Conservation (phyloP, 2,329 filamentous ascomycete genomes). For the Fusarium redolens region DNA sequence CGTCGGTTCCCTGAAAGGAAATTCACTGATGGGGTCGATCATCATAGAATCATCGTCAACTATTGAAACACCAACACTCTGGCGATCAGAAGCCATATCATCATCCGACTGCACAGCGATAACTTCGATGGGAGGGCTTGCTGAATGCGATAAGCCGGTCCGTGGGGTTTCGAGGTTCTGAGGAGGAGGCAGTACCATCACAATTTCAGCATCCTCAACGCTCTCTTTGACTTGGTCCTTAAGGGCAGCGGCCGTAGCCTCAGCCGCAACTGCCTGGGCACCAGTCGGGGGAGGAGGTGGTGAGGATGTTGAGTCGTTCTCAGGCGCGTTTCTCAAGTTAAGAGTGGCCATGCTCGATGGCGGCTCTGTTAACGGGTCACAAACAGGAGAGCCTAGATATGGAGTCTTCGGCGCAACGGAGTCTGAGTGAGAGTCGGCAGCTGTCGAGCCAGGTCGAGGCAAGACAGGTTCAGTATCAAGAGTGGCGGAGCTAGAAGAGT, state of each 20-base stretch:
- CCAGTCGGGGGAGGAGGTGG: slow-evolving; percentile 54
- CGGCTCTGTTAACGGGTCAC: slow-evolving; percentile 47
- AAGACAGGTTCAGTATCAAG: slow-evolving; percentile 46
- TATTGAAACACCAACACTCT: slow-evolving; percentile 46
- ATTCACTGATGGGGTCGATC: slow-evolving; percentile 57
- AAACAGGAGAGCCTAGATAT: slow-evolving; percentile 48
- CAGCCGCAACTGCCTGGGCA: slow-evolving; percentile 30
- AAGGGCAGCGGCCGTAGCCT: background rate
- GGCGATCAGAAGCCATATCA: slow-evolving; percentile 49
- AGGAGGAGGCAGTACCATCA: slow-evolving; percentile 46
- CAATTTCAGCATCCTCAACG: slow-evolving; percentile 59
- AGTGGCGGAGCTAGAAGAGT: slow-evolving; percentile 49
- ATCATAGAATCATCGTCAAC: slow-evolving; percentile 36
- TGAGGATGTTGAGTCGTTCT: slow-evolving; percentile 56
- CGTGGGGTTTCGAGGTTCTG: slow-evolving; percentile 44
- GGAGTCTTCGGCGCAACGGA: slow-evolving; percentile 59
- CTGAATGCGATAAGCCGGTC: slow-evolving; percentile 53
- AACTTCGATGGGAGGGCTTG: slow-evolving; percentile 59
- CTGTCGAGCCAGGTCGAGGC: slow-evolving; percentile 36
- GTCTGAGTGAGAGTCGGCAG: slow-evolving; percentile 53
- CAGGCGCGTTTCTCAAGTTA: slow-evolving; percentile 64
- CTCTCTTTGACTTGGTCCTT: slow-evolving; percentile 55
- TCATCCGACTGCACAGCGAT: slow-evolving; percentile 55
- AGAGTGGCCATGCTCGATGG: slow-evolving; percentile 70
- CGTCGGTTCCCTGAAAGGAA: slow-evolving; percentile 57